These are phyloP conservation scores for Grosmannia huntii DNA, from an alignment of 2,329 filamentous ascomycete species.

Conservation along the genomic window DNA sequence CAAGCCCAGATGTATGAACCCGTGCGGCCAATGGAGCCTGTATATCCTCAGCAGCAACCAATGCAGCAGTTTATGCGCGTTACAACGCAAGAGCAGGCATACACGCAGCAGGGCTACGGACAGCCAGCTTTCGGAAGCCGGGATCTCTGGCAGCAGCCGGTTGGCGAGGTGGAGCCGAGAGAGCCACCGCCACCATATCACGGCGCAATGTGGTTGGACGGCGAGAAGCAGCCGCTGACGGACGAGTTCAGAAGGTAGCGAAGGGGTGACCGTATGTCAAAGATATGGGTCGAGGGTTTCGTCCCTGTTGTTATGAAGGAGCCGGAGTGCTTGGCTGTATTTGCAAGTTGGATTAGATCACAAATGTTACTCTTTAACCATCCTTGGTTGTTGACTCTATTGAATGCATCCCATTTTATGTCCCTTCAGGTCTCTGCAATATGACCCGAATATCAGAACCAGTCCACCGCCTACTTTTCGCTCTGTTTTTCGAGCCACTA, in stretches of 20 bases:
- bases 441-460: background rate
- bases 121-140: background rate
- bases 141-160: background rate
- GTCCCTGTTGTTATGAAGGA: too few species aligned
- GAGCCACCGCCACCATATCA: background rate
- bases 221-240: background rate
- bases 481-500: background rate
- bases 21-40: background rate
- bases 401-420: background rate
- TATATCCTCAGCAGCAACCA: background rate
- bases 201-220: background rate
- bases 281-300: background rate
- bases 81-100: background rate
- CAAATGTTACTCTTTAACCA: background rate
- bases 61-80: too few species aligned
- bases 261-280: background rate
- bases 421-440: background rate
- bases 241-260: background rate
- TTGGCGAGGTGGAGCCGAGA: background rate
- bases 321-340: too few species aligned
- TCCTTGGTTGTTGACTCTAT: background rate
- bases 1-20: background rate
- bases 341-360: background rate
- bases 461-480: background rate
- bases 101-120: background rate